Evolutionary conservation across 768 basidiomycete genomes (phyloP), one percentile per base, ranked within the genome.

Genomic region (Boletus subcaerulescens): DNA sequence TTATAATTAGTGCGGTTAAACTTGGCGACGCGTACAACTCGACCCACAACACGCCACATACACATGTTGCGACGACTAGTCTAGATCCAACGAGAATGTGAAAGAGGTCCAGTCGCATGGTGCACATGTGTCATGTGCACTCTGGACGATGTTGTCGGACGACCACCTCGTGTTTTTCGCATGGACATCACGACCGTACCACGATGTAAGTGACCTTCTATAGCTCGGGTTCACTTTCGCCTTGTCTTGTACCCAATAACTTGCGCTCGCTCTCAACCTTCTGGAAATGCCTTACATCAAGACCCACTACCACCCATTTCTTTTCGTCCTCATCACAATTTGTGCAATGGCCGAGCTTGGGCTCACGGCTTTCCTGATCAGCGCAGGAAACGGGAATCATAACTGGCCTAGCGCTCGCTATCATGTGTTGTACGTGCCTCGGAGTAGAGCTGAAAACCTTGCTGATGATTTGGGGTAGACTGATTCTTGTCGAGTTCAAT

Each of bases 341-440:
- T 80, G 77, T 45, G 86, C 82, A 24, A 76, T 88, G 67, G 82
- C 86, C 18, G 88, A 91, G 69, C 78, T 91, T 49, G 87, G 85
- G 48, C 80, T 92, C 50, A 83, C 86, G 17, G 81, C 85, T 22
- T 91, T 86, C 71, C 74, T 91, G 64, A 81, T 91, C 64, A 82
- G 80, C 54, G 78, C 81, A 6, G 87, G 86, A 20, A 87, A 85
- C 65, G 82, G 84, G 62, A 72, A 78, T 48, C 70, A 74, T 12
- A 82, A 78, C 42, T 89, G 84, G 83, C 77, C 83, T 3, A 82
- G 77, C 65, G 65, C 76, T 41, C 75, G 78, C 51, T 90, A 88
- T 69, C 86, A 85, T 68, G 77, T 81, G 8, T 64, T 89, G 83
- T 87, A 60, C 64, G 83, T 76, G 15, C 40, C 46, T 56, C 32